Conservation (phyloP, 1,284 basidiomycete genomes). For the Afroboletus lepidellus region DNA sequence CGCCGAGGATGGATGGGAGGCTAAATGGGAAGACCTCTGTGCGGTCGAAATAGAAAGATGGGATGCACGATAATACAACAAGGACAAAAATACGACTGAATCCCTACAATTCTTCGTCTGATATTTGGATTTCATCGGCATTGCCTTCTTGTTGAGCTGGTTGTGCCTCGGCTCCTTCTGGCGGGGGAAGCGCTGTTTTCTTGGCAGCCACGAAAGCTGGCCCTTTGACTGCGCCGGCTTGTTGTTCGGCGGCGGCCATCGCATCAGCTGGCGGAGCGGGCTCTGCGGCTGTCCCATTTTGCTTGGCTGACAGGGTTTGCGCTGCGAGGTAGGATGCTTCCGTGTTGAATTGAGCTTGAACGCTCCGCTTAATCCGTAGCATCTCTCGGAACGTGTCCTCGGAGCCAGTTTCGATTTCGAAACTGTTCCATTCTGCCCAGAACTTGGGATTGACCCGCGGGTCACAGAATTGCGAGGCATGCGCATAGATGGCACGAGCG, state of each 20-base stretch:
- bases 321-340: constrained; percentile 88
- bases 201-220: constrained; percentile 69
- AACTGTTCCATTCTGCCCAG: constrained; percentile 96
- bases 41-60: constrained; percentile 70
- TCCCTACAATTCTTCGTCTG: constrained; percentile 63
- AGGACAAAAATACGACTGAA: constrained; percentile 12
- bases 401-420: constrained; percentile 96
- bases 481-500: constrained; percentile 93
- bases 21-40: constrained; percentile 74
- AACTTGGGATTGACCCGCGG: constrained; percentile 87
- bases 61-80: constrained; percentile 39
- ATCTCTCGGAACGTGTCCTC: constrained; percentile 99
- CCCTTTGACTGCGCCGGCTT: constrained; percentile 43
- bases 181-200: constrained; percentile 39
- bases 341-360: constrained; percentile 98
- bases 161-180: constrained; percentile 31
- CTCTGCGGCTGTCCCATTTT: constrained; percentile 54
- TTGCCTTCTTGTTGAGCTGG: constrained; percentile 45
- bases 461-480: constrained; percentile 98
- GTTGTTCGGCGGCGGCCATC: constrained; percentile 67
- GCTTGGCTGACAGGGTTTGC: constrained; percentile 72
- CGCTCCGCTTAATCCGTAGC: constrained; percentile 95
- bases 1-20: constrained; percentile 65
- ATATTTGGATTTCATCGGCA: constrained; percentile 81
- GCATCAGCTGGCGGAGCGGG: constrained; percentile 59